A percentile compares a stretch with the other conserved stretches of the same genome.
phyloP scores from a whole-genome alignment of 345 rosid genomes.

The Excoecaria cochinchinensis region DNA sequence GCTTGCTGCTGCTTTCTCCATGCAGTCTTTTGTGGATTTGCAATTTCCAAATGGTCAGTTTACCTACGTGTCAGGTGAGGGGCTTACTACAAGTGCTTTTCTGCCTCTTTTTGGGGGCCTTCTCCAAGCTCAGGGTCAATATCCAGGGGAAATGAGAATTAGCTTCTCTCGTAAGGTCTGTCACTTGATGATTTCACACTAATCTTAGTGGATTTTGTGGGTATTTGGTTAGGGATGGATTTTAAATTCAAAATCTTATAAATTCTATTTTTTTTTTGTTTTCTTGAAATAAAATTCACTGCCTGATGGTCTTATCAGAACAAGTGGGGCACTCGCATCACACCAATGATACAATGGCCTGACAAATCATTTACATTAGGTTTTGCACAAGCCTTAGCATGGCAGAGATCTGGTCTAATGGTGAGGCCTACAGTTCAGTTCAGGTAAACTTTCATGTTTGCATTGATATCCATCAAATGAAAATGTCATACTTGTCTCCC shows the following conservation, averaged over 20 bases:
- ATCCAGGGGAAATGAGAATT: constrained; percentile 96
- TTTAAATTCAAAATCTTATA: constrained; percentile 2
- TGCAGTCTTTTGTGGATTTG: constrained; percentile 89
- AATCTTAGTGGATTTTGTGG: not conserved
- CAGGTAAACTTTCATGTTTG: constrained; percentile 44
- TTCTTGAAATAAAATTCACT: constrained; percentile 14
- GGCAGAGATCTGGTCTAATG: constrained; percentile 94
- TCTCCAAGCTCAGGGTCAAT: constrained; percentile 96
- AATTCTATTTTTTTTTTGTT: not conserved
- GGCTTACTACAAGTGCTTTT: constrained; percentile 87
- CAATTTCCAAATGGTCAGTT: constrained; percentile 95
- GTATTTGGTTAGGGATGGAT: not conserved
- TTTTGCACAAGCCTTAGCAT: constrained; percentile 78
- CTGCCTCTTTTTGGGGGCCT: constrained; percentile 81
- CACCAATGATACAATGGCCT: constrained; percentile 89
- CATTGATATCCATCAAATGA: not conserved
- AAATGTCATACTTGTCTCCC: not conserved
- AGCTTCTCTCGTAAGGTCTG: constrained; percentile 86
- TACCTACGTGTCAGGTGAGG: constrained; percentile 89
- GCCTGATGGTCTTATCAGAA: constrained; percentile 45
- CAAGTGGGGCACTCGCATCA: constrained; percentile 83
- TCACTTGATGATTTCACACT: not conserved
- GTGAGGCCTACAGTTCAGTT: constrained; percentile 76
- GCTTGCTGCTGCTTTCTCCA: not conserved
- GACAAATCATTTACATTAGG: constrained; percentile 77